Evolutionary conservation across 23 red algal genomes (phyloP), one percentile per base, ranked within the genome.

Genomic region (Gracilaria gracilis): DNA sequence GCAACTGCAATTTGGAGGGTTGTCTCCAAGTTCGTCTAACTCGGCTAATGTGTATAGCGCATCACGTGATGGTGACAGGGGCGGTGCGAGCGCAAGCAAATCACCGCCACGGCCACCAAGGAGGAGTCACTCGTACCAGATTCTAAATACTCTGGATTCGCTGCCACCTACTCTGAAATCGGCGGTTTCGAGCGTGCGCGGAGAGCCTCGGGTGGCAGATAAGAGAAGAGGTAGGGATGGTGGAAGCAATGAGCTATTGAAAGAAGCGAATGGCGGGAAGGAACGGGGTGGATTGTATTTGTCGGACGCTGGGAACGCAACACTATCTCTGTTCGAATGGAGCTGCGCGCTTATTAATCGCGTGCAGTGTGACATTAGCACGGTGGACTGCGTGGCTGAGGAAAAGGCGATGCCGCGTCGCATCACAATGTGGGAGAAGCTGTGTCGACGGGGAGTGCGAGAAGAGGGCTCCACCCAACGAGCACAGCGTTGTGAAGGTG

Each of bases 311-410:
- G 75, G 75, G 14, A 75, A 71, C 40, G 73, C 87, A 51, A 74
- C 75, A 13, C 33, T 90, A 42, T 90, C 87, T 16, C 87, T 90
- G 36, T 80, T 67, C 55, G 87, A 90, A 47, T 90, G 87, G 87
- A 90, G 87, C 29, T 76, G 74, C 37, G 87, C 87, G 21, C 74
- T 57, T 19, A 67, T 90, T 20, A 57, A 55, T 65, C 87, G 74
- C 8, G 73, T 81, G 23, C 67, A 90, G 29, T 80, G 76, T 51
- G 87, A 90, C 27, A 36, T 57, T 0, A 32, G 15, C n/a, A 51
- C 48, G 13, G 14, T 66, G 13, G 74, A 79, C 46, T 50, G 36
- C 29, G 37, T 71, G 34, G 36, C 19, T 65, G 73, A 90, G 76
- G 75, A 80, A 44, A 74, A 90, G 48, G 71, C 55, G 3, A 48